phyloP scores from a whole-genome alignment of 108 stramenopile genomes.

The Chaetoceros muelleri region DNA sequence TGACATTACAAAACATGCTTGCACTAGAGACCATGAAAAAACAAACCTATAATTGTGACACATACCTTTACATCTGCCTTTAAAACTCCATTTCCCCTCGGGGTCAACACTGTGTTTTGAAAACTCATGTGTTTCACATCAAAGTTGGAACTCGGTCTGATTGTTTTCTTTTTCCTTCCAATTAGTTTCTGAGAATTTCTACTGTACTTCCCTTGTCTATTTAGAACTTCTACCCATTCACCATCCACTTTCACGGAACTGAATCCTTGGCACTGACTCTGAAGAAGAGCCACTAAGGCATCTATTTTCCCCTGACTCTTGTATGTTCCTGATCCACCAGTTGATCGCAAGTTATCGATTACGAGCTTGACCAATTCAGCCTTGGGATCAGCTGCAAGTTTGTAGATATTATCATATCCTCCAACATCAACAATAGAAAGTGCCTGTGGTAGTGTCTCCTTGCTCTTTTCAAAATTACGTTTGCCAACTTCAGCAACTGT shows the following conservation, averaged over 20 bases:
- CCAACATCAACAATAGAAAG: slow-evolving; percentile 16
- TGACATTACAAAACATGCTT: no score
- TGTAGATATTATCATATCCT: slow-evolving; percentile 27
- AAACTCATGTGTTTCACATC: slow-evolving; percentile 19
- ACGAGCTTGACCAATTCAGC: slow-evolving; percentile 16
- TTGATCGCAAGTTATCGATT: neutral
- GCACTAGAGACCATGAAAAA: neutral
- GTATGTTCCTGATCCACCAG: slow-evolving; percentile 2
- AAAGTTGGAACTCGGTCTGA: slow-evolving; percentile 15
- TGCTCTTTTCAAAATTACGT: neutral
- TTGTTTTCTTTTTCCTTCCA: slow-evolving; percentile 12
- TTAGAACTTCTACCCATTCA: slow-evolving; percentile 28
- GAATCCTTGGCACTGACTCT: slow-evolving; percentile 34
- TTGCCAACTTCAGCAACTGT: neutral
- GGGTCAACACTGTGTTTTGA: slow-evolving; percentile 2
- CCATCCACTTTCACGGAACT: slow-evolving; percentile 30
- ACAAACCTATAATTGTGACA: neutral
- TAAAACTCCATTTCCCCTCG: neutral
- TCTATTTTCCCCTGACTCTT: slow-evolving; percentile 4
- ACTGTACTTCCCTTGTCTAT: slow-evolving; percentile 16
- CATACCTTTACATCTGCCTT: neutral
- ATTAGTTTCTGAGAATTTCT: slow-evolving; percentile 31
- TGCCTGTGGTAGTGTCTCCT: neutral
- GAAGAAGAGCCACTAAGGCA: slow-evolving; percentile 16
- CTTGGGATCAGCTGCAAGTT: slow-evolving; percentile 22